Conservation (phyloP, 805 yeast species). For the Kodamaea hsintzibuensis region DNA sequence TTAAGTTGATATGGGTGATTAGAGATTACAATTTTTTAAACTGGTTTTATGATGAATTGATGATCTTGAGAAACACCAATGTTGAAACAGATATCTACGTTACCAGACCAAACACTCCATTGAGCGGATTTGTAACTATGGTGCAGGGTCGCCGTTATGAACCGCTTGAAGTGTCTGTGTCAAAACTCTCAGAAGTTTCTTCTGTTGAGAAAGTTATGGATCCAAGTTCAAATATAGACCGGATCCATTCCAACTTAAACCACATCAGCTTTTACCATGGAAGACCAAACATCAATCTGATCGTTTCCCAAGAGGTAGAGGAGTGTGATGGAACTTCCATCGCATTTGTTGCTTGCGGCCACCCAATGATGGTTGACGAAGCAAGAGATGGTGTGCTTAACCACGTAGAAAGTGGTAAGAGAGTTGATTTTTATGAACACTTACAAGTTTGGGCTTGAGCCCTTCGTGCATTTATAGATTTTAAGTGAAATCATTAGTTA, state of each 20-base stretch:
- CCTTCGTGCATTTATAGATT: neutral
- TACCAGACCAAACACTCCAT: conserved; percentile 28
- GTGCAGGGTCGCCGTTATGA: conserved; percentile 1
- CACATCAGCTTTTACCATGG: conserved; percentile 20
- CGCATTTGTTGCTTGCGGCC: conserved; percentile 64
- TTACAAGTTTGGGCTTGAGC: conserved; percentile 63
- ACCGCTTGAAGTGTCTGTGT: neutral
- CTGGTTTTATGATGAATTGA: conserved; percentile 28
- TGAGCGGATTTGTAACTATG: neutral
- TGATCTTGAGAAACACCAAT: conserved; percentile 17
- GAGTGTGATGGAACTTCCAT: conserved; percentile 17
- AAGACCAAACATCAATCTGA: conserved; percentile 47
- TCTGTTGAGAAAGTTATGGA: neutral
- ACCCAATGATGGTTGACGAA: conserved; percentile 56
- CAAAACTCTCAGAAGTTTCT: neutral
- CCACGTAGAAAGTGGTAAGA: conserved; percentile 40
- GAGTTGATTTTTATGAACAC: conserved; percentile 74
- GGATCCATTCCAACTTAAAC: conserved; percentile 15
- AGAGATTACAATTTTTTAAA: conserved; percentile 21
- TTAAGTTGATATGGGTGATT: conserved; percentile 29
- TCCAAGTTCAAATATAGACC: neutral
- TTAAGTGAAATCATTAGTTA: neutral
- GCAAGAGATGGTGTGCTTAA: conserved; percentile 49
- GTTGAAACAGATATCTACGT: conserved; percentile 36
- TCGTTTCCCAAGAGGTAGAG: conserved; percentile 38